phyloP scores from a whole-genome alignment of 257 asterid genomes.

The Gardenia jasminoides region DNA sequence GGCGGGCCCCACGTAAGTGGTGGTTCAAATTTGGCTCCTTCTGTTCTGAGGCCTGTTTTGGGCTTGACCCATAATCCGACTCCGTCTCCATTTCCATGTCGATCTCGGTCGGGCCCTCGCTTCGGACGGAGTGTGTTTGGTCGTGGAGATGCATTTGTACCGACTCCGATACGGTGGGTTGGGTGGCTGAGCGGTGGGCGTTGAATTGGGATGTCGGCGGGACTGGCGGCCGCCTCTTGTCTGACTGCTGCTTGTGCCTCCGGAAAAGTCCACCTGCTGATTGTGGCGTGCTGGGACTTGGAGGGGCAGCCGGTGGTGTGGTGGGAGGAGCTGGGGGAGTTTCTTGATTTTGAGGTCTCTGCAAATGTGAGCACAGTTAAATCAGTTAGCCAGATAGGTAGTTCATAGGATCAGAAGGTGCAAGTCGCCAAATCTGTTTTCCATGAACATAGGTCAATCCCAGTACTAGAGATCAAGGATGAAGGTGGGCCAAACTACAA shows the following conservation, averaged over 20 bases:
- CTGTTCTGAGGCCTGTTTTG: conserved; percentile 12
- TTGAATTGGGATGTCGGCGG: conserved; percentile 33
- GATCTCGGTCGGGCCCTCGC: conserved; percentile 34
- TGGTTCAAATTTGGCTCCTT: conserved; percentile 18
- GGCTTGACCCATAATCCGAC: not conserved
- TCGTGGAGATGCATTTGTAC: conserved; percentile 46
- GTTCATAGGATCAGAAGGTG: not conserved
- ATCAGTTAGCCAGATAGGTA: too few relatives aligned
- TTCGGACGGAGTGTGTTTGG: conserved; percentile 35
- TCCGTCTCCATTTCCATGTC: conserved; percentile 12
- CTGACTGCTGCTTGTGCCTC: conserved; percentile 29
- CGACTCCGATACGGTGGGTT: conserved; percentile 36
- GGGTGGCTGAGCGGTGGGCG: conserved; percentile 20
- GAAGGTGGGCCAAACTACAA: not conserved
- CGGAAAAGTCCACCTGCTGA: conserved; percentile 22
- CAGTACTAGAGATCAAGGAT: not conserved
- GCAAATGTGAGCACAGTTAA: not conserved
- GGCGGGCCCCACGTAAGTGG: conserved; percentile 31
- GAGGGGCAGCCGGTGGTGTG: conserved; percentile 23
- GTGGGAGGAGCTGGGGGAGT: conserved; percentile 32
- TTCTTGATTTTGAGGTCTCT: conserved; percentile 14
- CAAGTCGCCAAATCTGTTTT: not conserved
- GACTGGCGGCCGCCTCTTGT: conserved; percentile 34
- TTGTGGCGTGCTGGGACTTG: conserved; percentile 33
- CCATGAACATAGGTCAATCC: too few relatives aligned